phyloP scores from a whole-genome alignment of 352 stramenopile species.

The Elongisporangium anandrum region DNA sequence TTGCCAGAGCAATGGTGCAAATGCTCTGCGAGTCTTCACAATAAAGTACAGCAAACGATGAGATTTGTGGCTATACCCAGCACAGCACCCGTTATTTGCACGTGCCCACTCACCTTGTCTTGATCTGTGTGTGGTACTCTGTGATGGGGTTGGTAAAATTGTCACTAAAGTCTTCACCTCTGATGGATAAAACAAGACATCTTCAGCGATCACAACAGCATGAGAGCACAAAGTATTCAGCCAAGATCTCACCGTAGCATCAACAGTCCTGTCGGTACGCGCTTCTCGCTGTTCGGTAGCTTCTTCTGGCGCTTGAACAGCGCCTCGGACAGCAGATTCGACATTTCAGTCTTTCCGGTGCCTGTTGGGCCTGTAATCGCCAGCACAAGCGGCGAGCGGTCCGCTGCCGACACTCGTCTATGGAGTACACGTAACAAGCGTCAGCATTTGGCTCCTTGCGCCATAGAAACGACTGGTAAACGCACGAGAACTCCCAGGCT shows the following conservation, averaged over 20 bases:
- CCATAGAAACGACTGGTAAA: not conserved
- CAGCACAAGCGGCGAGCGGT: conserved; percentile 76
- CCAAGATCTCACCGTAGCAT: conserved; percentile 53
- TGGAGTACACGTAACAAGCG: not conserved
- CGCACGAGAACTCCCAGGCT: conserved; percentile 81
- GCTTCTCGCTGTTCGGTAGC: conserved; percentile 64
- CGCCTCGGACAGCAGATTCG: conserved; percentile 75
- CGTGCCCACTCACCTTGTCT: conserved; percentile 36
- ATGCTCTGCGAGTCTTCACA: conserved; percentile 66
- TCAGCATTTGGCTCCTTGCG: not conserved
- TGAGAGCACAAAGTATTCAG: not conserved
- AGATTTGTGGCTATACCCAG: conserved; percentile 1
- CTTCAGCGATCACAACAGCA: not conserved
- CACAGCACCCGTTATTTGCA: not conserved
- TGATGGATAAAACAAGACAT: conserved; percentile 10
- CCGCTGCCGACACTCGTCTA: conserved; percentile 46
- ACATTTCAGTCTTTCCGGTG: conserved; percentile 90
- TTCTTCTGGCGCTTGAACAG: conserved; percentile 81
- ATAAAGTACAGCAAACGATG: not conserved
- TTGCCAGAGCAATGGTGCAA: conserved; percentile 80
- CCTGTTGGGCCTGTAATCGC: conserved; percentile 87
- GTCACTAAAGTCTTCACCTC: conserved; percentile 84
- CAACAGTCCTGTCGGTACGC: conserved; percentile 60
- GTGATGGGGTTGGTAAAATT: conserved; percentile 79
- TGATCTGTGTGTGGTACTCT: conserved; percentile 84